These are phyloP conservation scores for Evansstolkia leycettana DNA, from an alignment of 495 filamentous ascomycete genomes.

Conservation along the genomic window DNA sequence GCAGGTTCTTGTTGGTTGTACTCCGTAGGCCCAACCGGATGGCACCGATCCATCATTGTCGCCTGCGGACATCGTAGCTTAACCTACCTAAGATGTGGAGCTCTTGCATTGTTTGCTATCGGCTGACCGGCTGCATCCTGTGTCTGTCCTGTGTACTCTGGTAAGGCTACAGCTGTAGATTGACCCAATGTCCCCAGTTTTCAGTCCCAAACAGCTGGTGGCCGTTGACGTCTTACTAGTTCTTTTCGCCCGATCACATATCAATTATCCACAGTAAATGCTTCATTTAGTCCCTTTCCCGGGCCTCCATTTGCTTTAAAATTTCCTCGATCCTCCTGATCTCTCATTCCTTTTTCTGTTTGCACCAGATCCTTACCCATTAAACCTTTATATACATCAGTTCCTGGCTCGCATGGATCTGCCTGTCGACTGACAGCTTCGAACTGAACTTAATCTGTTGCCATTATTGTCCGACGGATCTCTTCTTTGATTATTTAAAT, in stretches of 20 bases:
- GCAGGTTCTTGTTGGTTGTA: no score
- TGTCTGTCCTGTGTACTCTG: no score
- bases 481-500: no score
- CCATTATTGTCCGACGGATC: no score
- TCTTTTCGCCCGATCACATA: slow-evolving; percentile 31
- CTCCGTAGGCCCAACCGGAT: slow-evolving; percentile 13
- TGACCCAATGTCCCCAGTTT: slow-evolving; percentile 19
- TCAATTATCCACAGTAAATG: slow-evolving; percentile 29
- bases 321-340: slow-evolving; percentile 8
- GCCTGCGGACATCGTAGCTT: slow-evolving; percentile 10
- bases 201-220: no score
- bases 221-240: slow-evolving; percentile 24
- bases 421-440: no score
- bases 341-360: slow-evolving; percentile 7
- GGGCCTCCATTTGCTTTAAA: slow-evolving; percentile 12
- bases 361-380: slow-evolving; percentile 1
- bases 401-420: no score
- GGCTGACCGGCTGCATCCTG: slow-evolving; percentile 27
- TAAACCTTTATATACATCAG: no score
- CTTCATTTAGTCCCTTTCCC: slow-evolving; percentile 23
- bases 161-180: slow-evolving; percentile 3
- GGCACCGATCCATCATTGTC: slow-evolving; percentile 17
- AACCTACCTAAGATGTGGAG: slow-evolving; percentile 7
- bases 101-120: slow-evolving; percentile 25
- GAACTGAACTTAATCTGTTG: background rate